phyloP scores from a whole-genome alignment of 345 rosid species.

The Geranium rotundifolium region DNA sequence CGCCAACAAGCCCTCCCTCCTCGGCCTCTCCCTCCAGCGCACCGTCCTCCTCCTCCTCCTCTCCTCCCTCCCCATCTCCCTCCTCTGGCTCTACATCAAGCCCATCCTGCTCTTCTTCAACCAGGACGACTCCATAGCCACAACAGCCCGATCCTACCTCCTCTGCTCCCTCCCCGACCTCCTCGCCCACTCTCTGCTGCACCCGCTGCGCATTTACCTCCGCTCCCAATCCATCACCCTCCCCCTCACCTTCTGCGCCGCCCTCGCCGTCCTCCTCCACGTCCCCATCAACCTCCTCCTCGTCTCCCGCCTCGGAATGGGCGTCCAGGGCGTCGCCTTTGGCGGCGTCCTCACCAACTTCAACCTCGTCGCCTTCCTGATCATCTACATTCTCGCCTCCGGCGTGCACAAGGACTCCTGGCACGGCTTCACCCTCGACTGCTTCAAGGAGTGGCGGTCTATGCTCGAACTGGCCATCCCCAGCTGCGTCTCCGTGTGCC shows the following conservation, averaged over 20 bases:
- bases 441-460: constrained; percentile 44
- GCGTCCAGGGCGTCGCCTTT: constrained; percentile 63
- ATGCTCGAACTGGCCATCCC: constrained; percentile 52
- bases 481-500: constrained; percentile 70
- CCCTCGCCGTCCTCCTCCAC: constrained; percentile 47
- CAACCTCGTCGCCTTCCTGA: constrained; percentile 42
- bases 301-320: constrained; percentile 39
- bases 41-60: constrained; percentile 47
- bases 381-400: constrained; percentile 45
- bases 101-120: constrained; percentile 41
- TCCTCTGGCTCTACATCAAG: constrained; percentile 71
- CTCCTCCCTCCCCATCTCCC: constrained; percentile 49
- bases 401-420: constrained; percentile 38
- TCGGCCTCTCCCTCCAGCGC: constrained; percentile 56
- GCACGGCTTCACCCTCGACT: constrained; percentile 50
- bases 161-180: constrained; percentile 75
- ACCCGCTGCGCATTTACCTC: constrained; percentile 77
- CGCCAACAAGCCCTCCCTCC: constrained; percentile 43
- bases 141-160: constrained; percentile 52
- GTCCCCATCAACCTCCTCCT: constrained; percentile 53
- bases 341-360: constrained; percentile 62
- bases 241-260: constrained; percentile 58
- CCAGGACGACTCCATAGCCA: constrained; percentile 52
- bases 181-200: constrained; percentile 59
- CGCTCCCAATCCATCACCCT: constrained; percentile 66